Percentiles rank a stretch among this genome's conserved stretches.
Conservation (phyloP, 139 green algal genomes). For the Pleodorina starrii region DNA sequence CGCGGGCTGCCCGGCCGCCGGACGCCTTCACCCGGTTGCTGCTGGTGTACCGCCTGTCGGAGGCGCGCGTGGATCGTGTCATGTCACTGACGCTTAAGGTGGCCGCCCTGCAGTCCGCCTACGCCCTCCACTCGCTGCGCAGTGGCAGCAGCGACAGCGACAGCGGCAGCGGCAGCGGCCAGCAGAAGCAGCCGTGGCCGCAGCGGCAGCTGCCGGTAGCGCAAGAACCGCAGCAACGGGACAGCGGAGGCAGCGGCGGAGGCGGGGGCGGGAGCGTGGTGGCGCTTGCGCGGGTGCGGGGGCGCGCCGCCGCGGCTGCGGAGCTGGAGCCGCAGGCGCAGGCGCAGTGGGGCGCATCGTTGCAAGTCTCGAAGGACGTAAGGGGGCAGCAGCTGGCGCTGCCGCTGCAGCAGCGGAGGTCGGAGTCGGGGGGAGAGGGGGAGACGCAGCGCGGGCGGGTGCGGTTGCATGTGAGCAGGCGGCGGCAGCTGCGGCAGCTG, state of each 20-base stretch:
- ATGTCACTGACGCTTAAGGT: slow-evolving; percentile 24
- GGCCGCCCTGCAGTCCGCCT: slow-evolving; percentile 1
- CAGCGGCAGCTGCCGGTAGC: too few species aligned
- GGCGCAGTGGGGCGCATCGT: too few species aligned
- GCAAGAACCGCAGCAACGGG: too few species aligned
- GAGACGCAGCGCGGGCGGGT: background rate
- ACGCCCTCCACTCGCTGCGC: background rate
- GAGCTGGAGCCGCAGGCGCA: background rate
- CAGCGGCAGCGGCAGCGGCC: background rate
- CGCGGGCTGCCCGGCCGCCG: background rate
- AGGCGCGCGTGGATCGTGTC: slow-evolving; percentile 11
- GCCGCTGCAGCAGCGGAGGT: background rate
- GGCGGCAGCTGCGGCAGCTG: too few species aligned
- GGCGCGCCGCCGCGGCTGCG: too few species aligned
- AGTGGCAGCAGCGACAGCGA: background rate
- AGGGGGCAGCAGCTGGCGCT: background rate
- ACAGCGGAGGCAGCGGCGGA: too few species aligned
- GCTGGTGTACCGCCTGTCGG: slow-evolving; percentile 12
- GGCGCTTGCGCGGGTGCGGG: too few species aligned
- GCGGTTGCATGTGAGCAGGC: background rate
- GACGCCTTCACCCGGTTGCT: slow-evolving; percentile 13
- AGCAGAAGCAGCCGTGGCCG: background rate
- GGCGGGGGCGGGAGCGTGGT: too few species aligned
- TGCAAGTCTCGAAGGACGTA: too few species aligned
- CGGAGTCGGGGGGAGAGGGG: too few species aligned